Evolutionary conservation across 805 yeast species (phyloP).

Genomic region (Kazachstania psychrophila): DNA sequence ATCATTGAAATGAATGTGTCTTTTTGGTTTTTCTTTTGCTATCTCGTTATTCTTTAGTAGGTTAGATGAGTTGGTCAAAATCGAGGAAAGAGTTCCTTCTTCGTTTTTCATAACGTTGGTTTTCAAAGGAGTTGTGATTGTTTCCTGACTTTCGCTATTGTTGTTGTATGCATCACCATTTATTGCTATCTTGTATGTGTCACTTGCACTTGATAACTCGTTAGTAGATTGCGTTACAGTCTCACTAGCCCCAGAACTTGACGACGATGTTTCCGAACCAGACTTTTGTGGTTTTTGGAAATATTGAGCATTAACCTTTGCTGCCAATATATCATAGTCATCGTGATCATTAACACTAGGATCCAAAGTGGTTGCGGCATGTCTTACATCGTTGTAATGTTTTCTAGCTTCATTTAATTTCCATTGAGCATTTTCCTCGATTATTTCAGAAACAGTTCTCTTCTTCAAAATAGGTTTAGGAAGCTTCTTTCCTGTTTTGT

Average conservation of each 20-base stretch:
- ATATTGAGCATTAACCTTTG: conserved; percentile 32
- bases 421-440: conserved; percentile 32
- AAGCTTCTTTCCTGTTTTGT: conserved; percentile 18
- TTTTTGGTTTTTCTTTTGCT: conserved; percentile 10
- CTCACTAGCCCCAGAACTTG: neutral
- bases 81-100: too few species aligned
- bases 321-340: conserved; percentile 30
- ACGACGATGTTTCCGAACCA: neutral
- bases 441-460: conserved; percentile 74
- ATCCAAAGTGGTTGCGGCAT: conserved; percentile 19
- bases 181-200: too few species aligned
- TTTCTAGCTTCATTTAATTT: conserved; percentile 45
- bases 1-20: conserved; percentile 88
- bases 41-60: conserved; percentile 2
- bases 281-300: conserved; percentile 5
- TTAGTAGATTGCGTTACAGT: too few species aligned
- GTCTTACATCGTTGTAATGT: conserved; percentile 38
- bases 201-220: too few species aligned
- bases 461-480: conserved; percentile 84
- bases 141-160: too few species aligned
- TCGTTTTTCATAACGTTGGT: too few species aligned
- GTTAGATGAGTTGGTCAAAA: conserved; percentile 13
- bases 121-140: too few species aligned
- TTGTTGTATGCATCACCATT: too few species aligned
- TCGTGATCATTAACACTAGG: conserved; percentile 23